These are phyloP conservation scores for Gnomoniopsis sp. DNA, from an alignment of 2,329 filamentous ascomycete species.

Conservation along the genomic window DNA sequence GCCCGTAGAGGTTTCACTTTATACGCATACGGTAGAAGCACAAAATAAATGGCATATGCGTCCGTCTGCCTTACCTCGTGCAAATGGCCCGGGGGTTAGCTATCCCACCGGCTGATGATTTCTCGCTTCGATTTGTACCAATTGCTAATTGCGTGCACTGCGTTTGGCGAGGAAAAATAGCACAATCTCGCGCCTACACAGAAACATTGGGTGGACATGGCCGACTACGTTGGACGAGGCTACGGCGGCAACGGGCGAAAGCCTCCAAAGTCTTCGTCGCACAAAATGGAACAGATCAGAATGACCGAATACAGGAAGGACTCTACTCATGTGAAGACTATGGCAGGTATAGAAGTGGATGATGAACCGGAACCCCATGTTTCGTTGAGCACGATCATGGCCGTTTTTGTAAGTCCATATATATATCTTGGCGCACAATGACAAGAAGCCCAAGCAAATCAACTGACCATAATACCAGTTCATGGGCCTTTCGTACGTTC, in stretches of 20 bases:
- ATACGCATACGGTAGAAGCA: not conserved
- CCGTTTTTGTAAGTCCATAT: constrained; percentile 11
- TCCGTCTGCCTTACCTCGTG: no score
- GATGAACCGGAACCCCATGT: constrained; percentile 1
- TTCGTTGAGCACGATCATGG: constrained; percentile 9
- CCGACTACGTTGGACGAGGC: not conserved
- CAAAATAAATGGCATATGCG: not conserved
- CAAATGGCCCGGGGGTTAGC: no score
- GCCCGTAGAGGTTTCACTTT: not conserved
- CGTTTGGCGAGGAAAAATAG: no score
- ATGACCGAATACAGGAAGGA: not conserved
- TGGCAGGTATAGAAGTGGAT: not conserved
- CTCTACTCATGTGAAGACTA: not conserved
- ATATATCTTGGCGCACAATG: not conserved
- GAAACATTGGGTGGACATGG: not conserved
- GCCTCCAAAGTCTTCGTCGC: not conserved
- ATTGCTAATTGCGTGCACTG: no score
- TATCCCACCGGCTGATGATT: no score
- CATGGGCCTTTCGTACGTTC: constrained; percentile 13
- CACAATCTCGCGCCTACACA: no score
- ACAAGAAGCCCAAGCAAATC: no score
- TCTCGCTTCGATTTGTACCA: no score
- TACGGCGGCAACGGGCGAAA: not conserved
- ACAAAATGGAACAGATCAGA: not conserved
- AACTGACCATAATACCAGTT: not conserved